Base-by-base conservation (phyloP, 352 stramenopile species). In the Plasmopara muralis region DNA sequence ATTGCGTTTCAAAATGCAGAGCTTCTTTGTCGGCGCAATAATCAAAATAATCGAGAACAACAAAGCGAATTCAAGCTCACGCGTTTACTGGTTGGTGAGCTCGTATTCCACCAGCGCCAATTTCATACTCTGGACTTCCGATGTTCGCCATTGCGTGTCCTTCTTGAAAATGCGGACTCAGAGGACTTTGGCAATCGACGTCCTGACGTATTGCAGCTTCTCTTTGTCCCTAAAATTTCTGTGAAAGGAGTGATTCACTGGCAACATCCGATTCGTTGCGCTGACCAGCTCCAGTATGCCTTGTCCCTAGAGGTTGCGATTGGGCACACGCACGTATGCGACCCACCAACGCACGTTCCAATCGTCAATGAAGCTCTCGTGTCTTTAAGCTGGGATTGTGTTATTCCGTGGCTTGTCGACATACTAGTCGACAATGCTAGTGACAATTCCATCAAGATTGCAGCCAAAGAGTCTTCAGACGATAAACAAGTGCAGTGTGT, bases 361-460 rank as follows among this genome's bases (percentile, higher is more conserved):
- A 56, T 62, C 4, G 40, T 43, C 4, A 64, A 73, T 13, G 72
- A 89, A 50, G 57, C 69, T 5, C 59, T 90, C 5, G 9, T 86
- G 1, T 58, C 65, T 16, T 51, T 88, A 16, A 82, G 87, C 34
- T 90, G 79, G 79, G 79, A 90, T 40, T 80, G 72, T 47, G 64
- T 88, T 12, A 84, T 83, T 44, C 79, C 79, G 2, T 68, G 81
- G 20, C 53, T 90, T 0, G 68, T 86, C 2, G 71, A 63, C 42
- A 58, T 87, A 29, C 34, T 64, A 12, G 82, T 74, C 0, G 64
- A 77, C 18, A 72, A 84, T 5, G 68, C 83, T 6, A 58, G 68
- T 13, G 49, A 64, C 8, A 47, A 37, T 20, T 29, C 20, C 29
- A 15, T 51, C 16, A 37, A 59, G 2, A 43, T 45, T 5, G 35